phyloP scores from a whole-genome alignment of 2,329 filamentous ascomycete species.

The Neurospora sp. region DNA sequence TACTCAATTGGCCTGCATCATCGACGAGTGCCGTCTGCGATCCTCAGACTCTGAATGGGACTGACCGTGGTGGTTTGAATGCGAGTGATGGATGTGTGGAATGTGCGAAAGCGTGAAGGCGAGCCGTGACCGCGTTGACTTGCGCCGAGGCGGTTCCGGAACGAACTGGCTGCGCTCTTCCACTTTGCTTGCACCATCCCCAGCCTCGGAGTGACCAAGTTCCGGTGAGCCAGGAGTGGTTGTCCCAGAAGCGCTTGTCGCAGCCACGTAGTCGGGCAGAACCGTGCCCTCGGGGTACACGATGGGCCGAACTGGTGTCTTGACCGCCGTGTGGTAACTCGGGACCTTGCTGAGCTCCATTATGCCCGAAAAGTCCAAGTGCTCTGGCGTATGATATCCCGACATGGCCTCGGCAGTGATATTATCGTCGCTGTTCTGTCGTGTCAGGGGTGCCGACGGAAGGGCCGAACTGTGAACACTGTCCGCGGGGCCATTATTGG shows the following conservation, averaged over 20 bases:
- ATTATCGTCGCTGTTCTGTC: conserved; percentile 36
- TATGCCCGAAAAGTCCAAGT: conserved; percentile 48
- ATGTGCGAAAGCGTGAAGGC: not conserved
- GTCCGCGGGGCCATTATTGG: conserved; percentile 26
- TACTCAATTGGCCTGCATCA: not conserved
- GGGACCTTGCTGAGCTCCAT: conserved; percentile 62
- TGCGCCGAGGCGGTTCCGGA: not conserved
- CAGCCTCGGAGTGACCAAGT: conserved; percentile 7
- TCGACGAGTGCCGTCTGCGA: not conserved
- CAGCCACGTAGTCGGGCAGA: conserved; percentile 59
- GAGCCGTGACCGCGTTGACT: not conserved
- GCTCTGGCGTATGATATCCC: conserved; percentile 45
- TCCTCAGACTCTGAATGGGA: not conserved
- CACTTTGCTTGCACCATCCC: conserved; percentile 14
- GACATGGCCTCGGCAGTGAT: conserved; percentile 31
- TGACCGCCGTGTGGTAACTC: conserved; percentile 66
- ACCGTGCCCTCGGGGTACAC: conserved; percentile 36
- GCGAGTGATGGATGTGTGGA: not conserved
- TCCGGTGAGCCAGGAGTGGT: conserved; percentile 25
- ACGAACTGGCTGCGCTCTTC: not conserved
- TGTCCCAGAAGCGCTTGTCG: conserved; percentile 42
- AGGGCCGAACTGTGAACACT: conserved; percentile 26
- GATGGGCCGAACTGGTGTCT: conserved; percentile 47
- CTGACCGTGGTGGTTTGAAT: not conserved
- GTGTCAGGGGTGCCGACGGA: conserved; percentile 37